Base-by-base conservation (phyloP, 768 basidiomycete genomes). In the Rhodotorula graminis region DNA sequence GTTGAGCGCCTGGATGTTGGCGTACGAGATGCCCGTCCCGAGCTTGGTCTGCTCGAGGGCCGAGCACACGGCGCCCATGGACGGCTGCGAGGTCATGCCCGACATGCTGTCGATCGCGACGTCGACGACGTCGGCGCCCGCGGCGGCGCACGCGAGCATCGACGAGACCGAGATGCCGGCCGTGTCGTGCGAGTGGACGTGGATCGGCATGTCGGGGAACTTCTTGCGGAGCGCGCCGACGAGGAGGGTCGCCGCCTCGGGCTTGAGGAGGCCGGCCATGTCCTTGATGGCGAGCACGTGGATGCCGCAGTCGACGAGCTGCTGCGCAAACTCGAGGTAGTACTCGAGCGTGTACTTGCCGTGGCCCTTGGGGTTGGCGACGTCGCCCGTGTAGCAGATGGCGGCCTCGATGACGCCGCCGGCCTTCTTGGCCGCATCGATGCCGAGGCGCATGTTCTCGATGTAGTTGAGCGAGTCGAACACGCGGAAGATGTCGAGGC, bases 21-120 rank as follows among this genome's bases (percentile, higher is more conserved):
- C 91, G 81, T 95, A 93, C 64, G 90, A 89, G 79, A 99, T 99
- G 71, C 96, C 96, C 31, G 95, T 93, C 75, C 94, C 96, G 69
- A 97, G 85, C 50, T 85, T 83, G 50, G 92, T 93, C 83, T 99
- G 96, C 83, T 99, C 96, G 61, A 99, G 84, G 40, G 96, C 95
- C 84, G 88, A 87, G 82, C 90, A 90, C 50, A 99, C 87, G 47
- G 96, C 96, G 78, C 96, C 96, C 96, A 99, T 99, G 10, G 96
- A 92, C 29, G 96, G 94, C 80, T 99, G 96, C 29, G 96, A 98
- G 63, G 96, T 99, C 76, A 95, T 84, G 71, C 96, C 96, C 68
- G 95, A 98, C 90, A 99, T 95, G 83, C 93, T 95, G 82, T 99
- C 96, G 79, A 99, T 98, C 55, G 96, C 96, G 65, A 98, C 93